Evolutionary conservation across 331 rosid genomes (phyloP).

Genomic region (Erythrophleum ivorense): DNA sequence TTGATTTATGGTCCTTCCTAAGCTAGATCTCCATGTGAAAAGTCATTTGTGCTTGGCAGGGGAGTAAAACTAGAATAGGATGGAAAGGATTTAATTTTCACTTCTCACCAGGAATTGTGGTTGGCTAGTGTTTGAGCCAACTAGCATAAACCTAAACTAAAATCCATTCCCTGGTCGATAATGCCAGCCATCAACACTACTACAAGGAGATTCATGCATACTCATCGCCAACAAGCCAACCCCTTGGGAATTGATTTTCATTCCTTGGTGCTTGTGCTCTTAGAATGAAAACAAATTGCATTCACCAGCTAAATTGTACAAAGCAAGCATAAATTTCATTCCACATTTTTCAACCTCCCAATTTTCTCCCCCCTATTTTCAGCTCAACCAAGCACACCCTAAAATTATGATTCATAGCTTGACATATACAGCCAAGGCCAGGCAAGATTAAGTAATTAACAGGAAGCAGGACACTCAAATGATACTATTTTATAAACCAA

Average conservation of each 20-base stretch:
- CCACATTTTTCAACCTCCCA: background rate
- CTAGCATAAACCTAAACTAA: background rate
- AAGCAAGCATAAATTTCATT: background rate
- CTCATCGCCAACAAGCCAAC: background rate
- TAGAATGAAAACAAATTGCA: background rate
- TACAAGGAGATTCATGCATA: background rate
- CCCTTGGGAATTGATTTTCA: background rate
- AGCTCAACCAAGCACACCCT: slow-evolving; percentile 3
- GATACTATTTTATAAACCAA: background rate
- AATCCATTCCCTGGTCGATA: background rate
- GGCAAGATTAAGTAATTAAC: background rate
- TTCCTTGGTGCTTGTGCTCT: background rate
- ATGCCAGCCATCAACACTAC: background rate
- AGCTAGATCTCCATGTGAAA: background rate
- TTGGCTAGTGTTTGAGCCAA: background rate
- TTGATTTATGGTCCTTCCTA: background rate
- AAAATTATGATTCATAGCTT: background rate
- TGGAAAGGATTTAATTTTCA: background rate
- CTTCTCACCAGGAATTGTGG: background rate
- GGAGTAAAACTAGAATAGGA: background rate
- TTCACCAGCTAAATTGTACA: background rate
- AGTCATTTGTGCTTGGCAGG: background rate
- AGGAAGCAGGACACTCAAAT: background rate
- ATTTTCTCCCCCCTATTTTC: background rate
- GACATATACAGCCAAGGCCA: background rate